Percentiles rank a stretch among this genome's conserved stretches.
phyloP scores from a whole-genome alignment of 2,329 filamentous ascomycete genomes.

The Alternaria consortialis region DNA sequence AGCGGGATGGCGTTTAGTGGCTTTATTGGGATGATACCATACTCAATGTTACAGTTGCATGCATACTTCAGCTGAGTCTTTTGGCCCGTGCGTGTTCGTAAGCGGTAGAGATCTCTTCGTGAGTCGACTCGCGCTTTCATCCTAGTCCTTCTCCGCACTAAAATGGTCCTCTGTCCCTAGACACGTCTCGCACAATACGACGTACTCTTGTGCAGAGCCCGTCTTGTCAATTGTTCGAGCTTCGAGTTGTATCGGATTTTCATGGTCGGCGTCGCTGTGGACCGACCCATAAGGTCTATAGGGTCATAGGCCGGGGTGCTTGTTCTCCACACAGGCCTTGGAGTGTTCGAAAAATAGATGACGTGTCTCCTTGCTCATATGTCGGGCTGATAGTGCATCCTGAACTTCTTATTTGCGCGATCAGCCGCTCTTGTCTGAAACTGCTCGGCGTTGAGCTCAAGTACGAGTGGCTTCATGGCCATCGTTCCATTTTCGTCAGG shows the following conservation, averaged over 20 bases:
- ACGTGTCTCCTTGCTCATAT: conserved; percentile 62
- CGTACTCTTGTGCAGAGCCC: not conserved
- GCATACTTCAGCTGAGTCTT: not conserved
- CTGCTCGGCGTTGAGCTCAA: conserved; percentile 88
- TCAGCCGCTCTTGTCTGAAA: conserved; percentile 85
- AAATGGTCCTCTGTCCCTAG: not conserved
- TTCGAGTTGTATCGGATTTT: not conserved
- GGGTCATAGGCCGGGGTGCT: not conserved
- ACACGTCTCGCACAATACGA: not conserved
- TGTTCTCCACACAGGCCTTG: not conserved
- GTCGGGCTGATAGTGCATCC: conserved; percentile 78
- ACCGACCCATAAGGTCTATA: not conserved
- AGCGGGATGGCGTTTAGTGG: conserved; percentile 22
- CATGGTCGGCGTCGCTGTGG: no score
- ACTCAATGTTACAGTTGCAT: conserved; percentile 2
- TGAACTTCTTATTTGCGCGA: conserved; percentile 90
- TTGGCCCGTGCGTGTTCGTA: not conserved
- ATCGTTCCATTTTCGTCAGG: conserved; percentile 32
- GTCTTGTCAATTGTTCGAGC: no score
- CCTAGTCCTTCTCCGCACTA: not conserved
- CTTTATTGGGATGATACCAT: conserved; percentile 19
- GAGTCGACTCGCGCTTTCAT: not conserved
- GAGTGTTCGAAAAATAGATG: not conserved
- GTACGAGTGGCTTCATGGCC: conserved; percentile 65
- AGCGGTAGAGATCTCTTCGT: not conserved